Percentiles rank a stretch among this genome's conserved stretches.
Evolutionary conservation across 495 filamentous ascomycete genomes (phyloP).

Genomic region (Penicillium manginii): DNA sequence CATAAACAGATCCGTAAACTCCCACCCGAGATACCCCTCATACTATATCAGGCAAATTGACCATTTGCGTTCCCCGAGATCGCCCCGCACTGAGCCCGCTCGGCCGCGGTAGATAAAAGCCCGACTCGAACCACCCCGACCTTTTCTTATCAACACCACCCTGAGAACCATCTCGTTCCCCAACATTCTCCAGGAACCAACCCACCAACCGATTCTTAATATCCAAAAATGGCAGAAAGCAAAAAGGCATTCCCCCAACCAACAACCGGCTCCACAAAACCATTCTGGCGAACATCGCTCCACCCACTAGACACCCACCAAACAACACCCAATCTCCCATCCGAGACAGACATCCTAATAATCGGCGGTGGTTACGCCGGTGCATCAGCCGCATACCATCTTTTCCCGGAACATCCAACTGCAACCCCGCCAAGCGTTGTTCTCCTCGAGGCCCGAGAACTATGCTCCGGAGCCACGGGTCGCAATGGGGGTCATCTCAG

Average conservation of each 20-base stretch:
- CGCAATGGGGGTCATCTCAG: slow-evolving; percentile 47
- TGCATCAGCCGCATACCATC: slow-evolving; percentile 61
- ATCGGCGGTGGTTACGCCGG: slow-evolving; percentile 75
- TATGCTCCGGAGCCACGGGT: slow-evolving; percentile 49
- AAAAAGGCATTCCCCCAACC: slow-evolving; percentile 17
- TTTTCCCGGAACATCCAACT: slow-evolving; percentile 43
- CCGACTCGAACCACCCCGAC: neutral
- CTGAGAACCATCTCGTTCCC: no score
- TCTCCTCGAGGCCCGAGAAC: slow-evolving; percentile 44
- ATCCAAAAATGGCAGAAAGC: slow-evolving; percentile 2
- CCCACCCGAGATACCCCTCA: no score
- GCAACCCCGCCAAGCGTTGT: slow-evolving; percentile 26
- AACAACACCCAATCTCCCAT: slow-evolving; percentile 51
- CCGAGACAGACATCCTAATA: slow-evolving; percentile 62
- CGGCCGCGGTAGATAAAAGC: neutral
- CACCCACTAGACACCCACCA: slow-evolving; percentile 59
- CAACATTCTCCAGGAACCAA: neutral
- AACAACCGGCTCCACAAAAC: slow-evolving; percentile 56
- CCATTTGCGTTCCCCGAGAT: neutral
- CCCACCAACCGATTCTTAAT: neutral
- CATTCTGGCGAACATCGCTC: slow-evolving; percentile 68
- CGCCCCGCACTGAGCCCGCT: neutral
- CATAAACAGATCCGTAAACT: no score
- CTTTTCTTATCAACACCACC: neutral
- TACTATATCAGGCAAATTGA: no score